Percentiles rank a stretch among this genome's conserved stretches.
These are phyloP conservation scores for Mrakia blollopis DNA, from an alignment of 768 basidiomycete genomes.

Conservation along the genomic window DNA sequence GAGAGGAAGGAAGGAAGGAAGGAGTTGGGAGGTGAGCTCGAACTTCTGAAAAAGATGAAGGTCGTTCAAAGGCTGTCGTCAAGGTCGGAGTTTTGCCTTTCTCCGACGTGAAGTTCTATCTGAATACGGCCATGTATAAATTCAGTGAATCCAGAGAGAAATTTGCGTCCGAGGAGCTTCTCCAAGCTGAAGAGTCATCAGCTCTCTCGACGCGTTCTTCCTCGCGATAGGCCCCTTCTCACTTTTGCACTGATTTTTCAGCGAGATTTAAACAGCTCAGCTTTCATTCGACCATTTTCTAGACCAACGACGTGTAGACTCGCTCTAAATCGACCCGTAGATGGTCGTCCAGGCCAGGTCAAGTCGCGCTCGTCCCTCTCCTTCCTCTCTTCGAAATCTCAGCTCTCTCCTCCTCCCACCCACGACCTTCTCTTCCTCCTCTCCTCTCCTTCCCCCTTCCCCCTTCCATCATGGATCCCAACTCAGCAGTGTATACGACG, in stretches of 20 bases:
- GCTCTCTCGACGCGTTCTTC: too few species aligned
- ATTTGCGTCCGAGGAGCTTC: too few species aligned
- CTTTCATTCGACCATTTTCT: too few species aligned
- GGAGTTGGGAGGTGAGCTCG: not conserved
- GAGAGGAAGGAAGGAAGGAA: not conserved
- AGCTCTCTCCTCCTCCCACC: not conserved
- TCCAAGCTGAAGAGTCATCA: too few species aligned
- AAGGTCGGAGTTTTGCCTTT: not conserved
- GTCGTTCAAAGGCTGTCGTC: not conserved
- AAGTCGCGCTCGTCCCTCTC: not conserved
- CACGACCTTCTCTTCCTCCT: slow-evolving; percentile 5
- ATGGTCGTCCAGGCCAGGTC: not conserved
- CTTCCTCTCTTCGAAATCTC: not conserved
- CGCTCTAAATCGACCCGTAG: too few species aligned
- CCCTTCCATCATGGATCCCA: slow-evolving; percentile 38
- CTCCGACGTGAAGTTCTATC: too few species aligned
- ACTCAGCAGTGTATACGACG: slow-evolving; percentile 46
- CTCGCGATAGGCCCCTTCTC: too few species aligned
- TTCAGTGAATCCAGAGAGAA: too few species aligned
- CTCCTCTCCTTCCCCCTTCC: not conserved
- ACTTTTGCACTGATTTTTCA: too few species aligned
- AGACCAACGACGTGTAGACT: too few species aligned
- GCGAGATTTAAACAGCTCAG: too few species aligned
- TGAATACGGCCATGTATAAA: too few species aligned
- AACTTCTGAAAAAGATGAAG: not conserved